Evolutionary conservation across 306 rosid species (phyloP).

Genomic region (Cucurbita pepo): DNA sequence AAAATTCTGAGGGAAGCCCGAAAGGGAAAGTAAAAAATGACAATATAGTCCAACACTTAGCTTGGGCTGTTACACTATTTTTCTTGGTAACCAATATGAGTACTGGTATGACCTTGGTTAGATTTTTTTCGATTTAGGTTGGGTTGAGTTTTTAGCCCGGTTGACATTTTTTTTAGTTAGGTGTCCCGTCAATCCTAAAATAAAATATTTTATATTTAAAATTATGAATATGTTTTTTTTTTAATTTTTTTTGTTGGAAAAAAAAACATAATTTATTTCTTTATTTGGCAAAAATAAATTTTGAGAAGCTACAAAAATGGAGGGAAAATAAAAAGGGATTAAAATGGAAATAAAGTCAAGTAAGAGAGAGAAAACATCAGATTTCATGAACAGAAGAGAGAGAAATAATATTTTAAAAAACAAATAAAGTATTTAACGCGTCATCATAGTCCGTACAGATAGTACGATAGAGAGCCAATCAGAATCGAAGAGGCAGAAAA

Average conservation of each 20-base stretch:
- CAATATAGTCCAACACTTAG: too few species aligned
- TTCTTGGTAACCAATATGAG: too few species aligned
- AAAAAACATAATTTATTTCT: background rate
- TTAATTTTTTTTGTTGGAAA: background rate
- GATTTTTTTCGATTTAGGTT: too few species aligned
- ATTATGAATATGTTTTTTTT: too few species aligned
- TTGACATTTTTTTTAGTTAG: too few species aligned
- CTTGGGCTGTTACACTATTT: too few species aligned
- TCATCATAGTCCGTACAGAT: background rate
- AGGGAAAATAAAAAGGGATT: background rate
- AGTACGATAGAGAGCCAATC: slow-evolving; percentile 3
- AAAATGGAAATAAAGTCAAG: background rate
- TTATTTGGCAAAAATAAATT: background rate
- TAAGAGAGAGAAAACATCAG: background rate
- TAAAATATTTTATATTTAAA: too few species aligned
- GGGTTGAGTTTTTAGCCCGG: too few species aligned
- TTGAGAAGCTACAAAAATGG: background rate
- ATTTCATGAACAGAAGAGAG: background rate
- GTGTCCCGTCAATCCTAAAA: too few species aligned
- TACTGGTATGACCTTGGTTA: too few species aligned
- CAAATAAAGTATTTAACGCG: background rate
- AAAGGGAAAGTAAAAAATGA: too few species aligned
- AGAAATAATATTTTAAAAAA: background rate
- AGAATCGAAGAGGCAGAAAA: background rate
- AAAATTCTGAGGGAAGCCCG: too few species aligned